Conservation (phyloP, 106 monocot species). For the Chionographis japonica region DNA sequence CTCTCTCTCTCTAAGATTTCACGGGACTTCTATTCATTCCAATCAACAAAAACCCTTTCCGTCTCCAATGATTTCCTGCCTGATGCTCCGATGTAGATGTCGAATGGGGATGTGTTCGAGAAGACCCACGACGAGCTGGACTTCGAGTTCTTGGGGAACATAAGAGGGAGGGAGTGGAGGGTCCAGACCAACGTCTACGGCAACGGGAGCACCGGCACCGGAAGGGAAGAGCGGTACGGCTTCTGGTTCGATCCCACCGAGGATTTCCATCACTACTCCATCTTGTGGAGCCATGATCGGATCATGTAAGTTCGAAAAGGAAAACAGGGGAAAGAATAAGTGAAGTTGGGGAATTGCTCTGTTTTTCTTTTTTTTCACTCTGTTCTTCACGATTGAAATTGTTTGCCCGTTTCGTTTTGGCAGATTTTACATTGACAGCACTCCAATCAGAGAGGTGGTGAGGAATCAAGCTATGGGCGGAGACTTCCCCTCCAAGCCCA, state of each 20-base stretch:
- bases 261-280: slow-evolving; percentile 46
- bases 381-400: slow-evolving; percentile 5
- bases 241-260: slow-evolving; percentile 57
- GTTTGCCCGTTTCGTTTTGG: background rate
- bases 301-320: slow-evolving; percentile 35
- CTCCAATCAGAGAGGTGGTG: slow-evolving; percentile 49
- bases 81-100: slow-evolving; percentile 30
- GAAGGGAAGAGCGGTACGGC: slow-evolving; percentile 54
- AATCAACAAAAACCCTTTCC: no score
- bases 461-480: slow-evolving; percentile 31
- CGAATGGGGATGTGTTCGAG: slow-evolving; percentile 58
- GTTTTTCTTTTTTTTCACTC: background rate
- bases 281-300: slow-evolving; percentile 36
- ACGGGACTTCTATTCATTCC: no score
- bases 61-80: no score
- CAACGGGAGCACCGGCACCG: slow-evolving; percentile 51
- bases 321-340: background rate
- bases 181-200: slow-evolving; percentile 68
- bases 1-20: background rate
- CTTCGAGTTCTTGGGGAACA: slow-evolving; percentile 53
- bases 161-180: slow-evolving; percentile 52
- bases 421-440: slow-evolving; percentile 52
- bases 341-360: background rate
- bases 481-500: slow-evolving; percentile 62
- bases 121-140: slow-evolving; percentile 52